Base-by-base conservation (phyloP, 2,329 filamentous ascomycete species). In the Cladophialophora bantiana region DNA sequence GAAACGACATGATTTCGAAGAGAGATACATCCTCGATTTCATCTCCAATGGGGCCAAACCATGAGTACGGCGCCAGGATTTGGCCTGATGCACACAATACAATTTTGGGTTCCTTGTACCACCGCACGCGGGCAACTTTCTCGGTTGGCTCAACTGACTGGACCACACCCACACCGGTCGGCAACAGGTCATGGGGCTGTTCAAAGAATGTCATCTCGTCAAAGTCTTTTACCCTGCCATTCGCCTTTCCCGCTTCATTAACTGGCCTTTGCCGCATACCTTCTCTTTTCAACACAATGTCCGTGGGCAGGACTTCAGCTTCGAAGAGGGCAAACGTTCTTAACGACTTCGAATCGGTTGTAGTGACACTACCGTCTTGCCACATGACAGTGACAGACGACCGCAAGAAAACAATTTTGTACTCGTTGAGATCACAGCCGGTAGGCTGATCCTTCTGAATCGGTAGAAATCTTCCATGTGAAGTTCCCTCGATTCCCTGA, bases 361-460 rank as follows among this genome's bases (percentile, higher is more conserved):
- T 77, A 0, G 84, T 84, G 35, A 83, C 77, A 7, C 80, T 81
- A 15, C 84, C 78, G 72, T 89, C 84, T 71, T 88, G 86, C 87
- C 87, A 89, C 67, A 83, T 82, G 4, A 89, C 83, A 1, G 78
- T 82, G 12, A 83, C 82, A n/a, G 77, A 76, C 2, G 84, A 84
- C 20, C 77, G 78, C 10, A 82, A 83, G 36, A 79, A 78, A 59
- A 82, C 77, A 59, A 88, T 78, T 12, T 82, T 79, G 70, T 84
- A 87, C 2, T 86, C 80, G 67, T 89, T 88, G 69, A 88, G 75
- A 70, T 89, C 86, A 72, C 84, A 87, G 1, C 85, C 86, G 48
- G 83, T 77, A 7, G 81, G 83, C 26, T 83, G 78, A 2, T 80
- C 79, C 9, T 81, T 75, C 31, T 83, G 77, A 34, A 86, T 80